phyloP scores from a whole-genome alignment of 805 yeast genomes.

The Tetrapisispora taiwanensis region DNA sequence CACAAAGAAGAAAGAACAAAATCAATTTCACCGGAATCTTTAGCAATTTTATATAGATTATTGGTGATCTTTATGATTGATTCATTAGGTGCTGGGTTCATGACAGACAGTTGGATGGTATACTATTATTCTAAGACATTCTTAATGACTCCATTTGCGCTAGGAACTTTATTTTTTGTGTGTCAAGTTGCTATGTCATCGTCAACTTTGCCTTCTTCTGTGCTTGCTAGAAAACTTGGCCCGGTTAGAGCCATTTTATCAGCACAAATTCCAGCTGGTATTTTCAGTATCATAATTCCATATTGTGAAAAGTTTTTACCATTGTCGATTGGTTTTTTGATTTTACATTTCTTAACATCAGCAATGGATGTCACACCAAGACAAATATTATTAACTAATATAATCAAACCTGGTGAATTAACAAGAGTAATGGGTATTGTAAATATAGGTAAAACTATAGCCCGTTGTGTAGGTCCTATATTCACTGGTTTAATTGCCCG shows the following conservation, averaged over 20 bases:
- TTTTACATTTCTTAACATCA: constrained; percentile 50
- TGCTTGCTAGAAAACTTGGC: constrained; percentile 55
- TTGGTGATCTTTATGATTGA: constrained; percentile 67
- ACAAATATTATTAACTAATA: constrained; percentile 63
- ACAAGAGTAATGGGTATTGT: constrained; percentile 78
- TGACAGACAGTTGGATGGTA: constrained; percentile 83
- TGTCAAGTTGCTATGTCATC: constrained; percentile 54
- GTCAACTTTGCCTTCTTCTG: constrained; percentile 70
- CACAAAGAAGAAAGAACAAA: constrained; percentile 3
- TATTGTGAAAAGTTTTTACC: constrained; percentile 30
- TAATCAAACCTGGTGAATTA: constrained; percentile 53
- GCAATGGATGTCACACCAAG: constrained; percentile 92
- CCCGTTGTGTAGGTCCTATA: constrained; percentile 72
- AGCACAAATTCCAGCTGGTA: constrained; percentile 71
- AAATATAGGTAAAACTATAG: constrained; percentile 76
- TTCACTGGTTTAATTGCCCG: constrained; percentile 69
- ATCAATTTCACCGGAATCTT: constrained; percentile 33
- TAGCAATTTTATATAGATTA: constrained; percentile 36
- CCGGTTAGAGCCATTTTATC: constrained; percentile 67
- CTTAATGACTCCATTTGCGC: constrained; percentile 39
- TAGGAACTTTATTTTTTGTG: constrained; percentile 60
- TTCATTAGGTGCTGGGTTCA: constrained; percentile 80
- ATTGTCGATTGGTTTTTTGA: constrained; percentile 40
- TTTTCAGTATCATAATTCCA: constrained; percentile 49
- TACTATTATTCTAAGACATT: constrained; percentile 62